A percentile compares a stretch with the other conserved stretches of the same genome.
Evolutionary conservation across 148 eudicot species (phyloP).

Genomic region (Cornus kousa): DNA sequence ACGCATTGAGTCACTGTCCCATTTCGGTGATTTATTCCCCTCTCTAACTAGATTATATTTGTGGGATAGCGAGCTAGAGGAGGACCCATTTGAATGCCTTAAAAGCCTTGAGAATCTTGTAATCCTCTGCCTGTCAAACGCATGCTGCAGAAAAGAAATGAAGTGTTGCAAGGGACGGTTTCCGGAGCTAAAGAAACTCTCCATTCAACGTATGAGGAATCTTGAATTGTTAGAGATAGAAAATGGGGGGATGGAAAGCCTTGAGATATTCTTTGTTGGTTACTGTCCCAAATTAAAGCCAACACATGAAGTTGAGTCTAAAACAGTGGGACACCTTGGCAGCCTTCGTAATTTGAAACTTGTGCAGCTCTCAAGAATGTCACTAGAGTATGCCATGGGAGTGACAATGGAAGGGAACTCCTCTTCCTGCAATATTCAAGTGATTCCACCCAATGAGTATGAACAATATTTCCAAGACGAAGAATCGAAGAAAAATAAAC

Average conservation of each 20-base stretch:
- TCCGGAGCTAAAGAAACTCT: not conserved
- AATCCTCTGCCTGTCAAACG: not conserved
- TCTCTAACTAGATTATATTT: not conserved
- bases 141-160: not conserved
- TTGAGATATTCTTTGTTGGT: not conserved
- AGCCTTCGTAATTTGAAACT: no score
- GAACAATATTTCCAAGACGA: no score
- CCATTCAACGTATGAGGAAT: not conserved
- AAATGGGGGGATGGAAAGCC: not conserved
- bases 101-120: not conserved
- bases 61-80: not conserved
- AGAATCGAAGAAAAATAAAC: no score
- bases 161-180: not conserved
- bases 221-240: not conserved
- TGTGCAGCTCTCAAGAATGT: no score
- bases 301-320: not conserved
- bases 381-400: no score
- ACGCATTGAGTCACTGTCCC: not conserved
- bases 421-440: no score
- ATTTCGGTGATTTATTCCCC: not conserved
- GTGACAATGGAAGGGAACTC: no score
- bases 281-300: not conserved
- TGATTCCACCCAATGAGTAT: no score
- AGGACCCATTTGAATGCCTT: not conserved
- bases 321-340: no score